A percentile compares a stretch with the other conserved stretches of the same genome.
Evolutionary conservation across 75 land plant genomes (phyloP).

Genomic region (Pinus taeda): DNA sequence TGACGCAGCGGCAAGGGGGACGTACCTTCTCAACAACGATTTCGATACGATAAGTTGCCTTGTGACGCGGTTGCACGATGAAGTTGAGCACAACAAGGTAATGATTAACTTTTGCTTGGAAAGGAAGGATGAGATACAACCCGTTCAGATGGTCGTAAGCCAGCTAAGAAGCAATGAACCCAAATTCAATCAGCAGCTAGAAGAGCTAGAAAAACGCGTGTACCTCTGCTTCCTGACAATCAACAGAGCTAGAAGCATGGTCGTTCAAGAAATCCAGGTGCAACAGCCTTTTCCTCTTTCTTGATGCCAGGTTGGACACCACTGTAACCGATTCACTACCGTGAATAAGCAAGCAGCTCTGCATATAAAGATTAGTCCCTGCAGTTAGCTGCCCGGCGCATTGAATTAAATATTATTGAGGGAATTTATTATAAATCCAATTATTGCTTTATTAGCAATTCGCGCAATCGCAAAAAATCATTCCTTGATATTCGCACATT

Average conservation of each 20-base stretch:
- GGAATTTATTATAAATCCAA: too few species aligned
- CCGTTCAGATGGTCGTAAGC: slow-evolving; percentile 31
- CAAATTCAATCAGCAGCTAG: slow-evolving; percentile 41
- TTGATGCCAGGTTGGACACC: too few species aligned
- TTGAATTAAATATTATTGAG: too few species aligned
- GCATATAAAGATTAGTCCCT: too few species aligned
- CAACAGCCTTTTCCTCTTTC: not conserved
- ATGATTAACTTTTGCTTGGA: slow-evolving; percentile 30
- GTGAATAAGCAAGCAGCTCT: too few species aligned
- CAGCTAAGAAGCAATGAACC: slow-evolving; percentile 31
- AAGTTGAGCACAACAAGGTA: slow-evolving; percentile 48
- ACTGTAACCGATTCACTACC: too few species aligned
- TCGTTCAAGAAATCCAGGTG: slow-evolving; percentile 31
- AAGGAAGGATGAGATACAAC: slow-evolving; percentile 18
- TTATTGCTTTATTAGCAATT: too few species aligned
- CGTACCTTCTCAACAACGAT: slow-evolving; percentile 45
- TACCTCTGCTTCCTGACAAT: slow-evolving; percentile 57
- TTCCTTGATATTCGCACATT: too few species aligned
- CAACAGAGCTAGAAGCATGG: slow-evolving; percentile 46
- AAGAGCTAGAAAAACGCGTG: slow-evolving; percentile 56
- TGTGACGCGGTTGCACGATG: slow-evolving; percentile 39
- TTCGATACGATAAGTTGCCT: slow-evolving; percentile 59
- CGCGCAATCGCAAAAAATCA: too few species aligned
- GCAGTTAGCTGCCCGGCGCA: too few species aligned
- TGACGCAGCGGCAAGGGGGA: slow-evolving; percentile 56